Evolutionary conservation across 1,284 basidiomycete genomes (phyloP).

Genomic region (Phellinidium pouzarii): DNA sequence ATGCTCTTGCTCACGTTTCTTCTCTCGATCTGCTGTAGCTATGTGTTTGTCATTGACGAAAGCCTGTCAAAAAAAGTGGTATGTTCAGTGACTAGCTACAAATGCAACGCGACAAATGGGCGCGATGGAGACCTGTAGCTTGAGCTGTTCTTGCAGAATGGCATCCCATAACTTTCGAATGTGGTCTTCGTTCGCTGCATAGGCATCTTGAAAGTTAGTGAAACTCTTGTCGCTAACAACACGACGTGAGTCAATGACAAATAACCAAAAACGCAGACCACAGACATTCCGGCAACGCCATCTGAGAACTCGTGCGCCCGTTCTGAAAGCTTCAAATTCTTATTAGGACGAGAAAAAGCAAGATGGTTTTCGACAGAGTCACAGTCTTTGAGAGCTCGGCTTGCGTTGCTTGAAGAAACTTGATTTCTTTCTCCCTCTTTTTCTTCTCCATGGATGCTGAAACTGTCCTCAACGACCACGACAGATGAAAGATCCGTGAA

Average conservation of each 20-base stretch:
- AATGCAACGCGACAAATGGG: background rate
- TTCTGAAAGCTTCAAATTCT: conserved; percentile 7
- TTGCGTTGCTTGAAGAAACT: conserved; percentile 17
- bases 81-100: background rate
- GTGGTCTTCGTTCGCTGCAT: conserved; percentile 13
- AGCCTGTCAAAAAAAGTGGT: background rate
- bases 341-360: background rate
- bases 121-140: conserved; percentile 7
- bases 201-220: conserved; percentile 12
- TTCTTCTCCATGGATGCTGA: conserved; percentile 18
- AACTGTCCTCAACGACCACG: background rate
- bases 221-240: conserved; percentile 13
- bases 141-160: conserved; percentile 15
- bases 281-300: conserved; percentile 10
- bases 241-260: background rate
- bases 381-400: conserved; percentile 10
- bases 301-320: conserved; percentile 12
- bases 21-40: conserved; percentile 1
- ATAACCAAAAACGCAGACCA: background rate
- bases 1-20: conserved; percentile 14
- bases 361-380: background rate
- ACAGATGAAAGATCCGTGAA: background rate
- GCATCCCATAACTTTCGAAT: conserved; percentile 16
- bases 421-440: conserved; percentile 18
- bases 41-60: conserved; percentile 7